Percentiles rank a stretch among this genome's conserved stretches.
These are phyloP conservation scores for Cephaloascus fragrans DNA, from an alignment of 805 yeast genomes.

Conservation along the genomic window DNA sequence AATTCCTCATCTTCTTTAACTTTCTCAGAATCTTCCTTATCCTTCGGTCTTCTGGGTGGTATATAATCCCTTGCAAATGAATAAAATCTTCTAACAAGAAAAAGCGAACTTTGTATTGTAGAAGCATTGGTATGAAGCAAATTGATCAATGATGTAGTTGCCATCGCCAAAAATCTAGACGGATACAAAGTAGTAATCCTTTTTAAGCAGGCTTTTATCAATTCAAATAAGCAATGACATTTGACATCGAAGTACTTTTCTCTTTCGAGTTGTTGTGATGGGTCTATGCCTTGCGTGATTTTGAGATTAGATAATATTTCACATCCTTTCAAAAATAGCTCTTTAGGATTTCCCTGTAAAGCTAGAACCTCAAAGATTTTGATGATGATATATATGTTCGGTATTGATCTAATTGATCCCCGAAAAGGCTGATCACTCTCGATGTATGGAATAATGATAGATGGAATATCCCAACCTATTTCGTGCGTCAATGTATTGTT, in stretches of 20 bases:
- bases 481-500: conserved; percentile 46
- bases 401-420: conserved; percentile 22
- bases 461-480: conserved; percentile 92
- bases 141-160: conserved; percentile 48
- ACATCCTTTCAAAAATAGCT: conserved; percentile 59
- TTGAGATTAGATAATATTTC: conserved; percentile 44
- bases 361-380: conserved; percentile 57
- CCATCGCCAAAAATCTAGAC: conserved; percentile 67
- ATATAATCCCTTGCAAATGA: conserved; percentile 51
- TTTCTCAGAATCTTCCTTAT: conserved; percentile 26
- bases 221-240: conserved; percentile 58
- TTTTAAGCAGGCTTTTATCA: conserved; percentile 47
- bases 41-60: conserved; percentile 32
- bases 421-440: conserved; percentile 21
- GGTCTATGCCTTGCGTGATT: conserved; percentile 5
- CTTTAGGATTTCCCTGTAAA: conserved; percentile 68
- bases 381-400: conserved; percentile 27
- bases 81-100: conserved; percentile 50
- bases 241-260: conserved; percentile 39
- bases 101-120: conserved; percentile 19
- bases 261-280: conserved; percentile 1
- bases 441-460: conserved; percentile 46
- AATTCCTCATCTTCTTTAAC: conserved; percentile 45
- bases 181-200: conserved; percentile 66
- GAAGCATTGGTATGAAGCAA: conserved; percentile 33